Conservation (phyloP, 192 early-diverging fungal species). For the Coemansia sp. region DNA sequence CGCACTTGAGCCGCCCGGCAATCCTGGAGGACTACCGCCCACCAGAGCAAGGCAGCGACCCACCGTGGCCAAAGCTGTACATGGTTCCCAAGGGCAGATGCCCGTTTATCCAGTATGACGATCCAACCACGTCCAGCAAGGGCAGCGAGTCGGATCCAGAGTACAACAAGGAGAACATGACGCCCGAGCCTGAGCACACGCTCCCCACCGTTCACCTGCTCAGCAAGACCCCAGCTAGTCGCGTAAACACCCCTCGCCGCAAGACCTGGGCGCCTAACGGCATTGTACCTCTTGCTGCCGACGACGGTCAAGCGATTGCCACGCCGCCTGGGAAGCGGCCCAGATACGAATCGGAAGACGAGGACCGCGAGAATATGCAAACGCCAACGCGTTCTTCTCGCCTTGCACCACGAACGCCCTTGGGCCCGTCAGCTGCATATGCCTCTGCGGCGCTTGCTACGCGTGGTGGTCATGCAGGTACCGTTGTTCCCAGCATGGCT, state of each 20-base stretch:
- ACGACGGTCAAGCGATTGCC: neutral
- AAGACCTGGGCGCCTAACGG: conserved; percentile 20
- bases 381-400: conserved; percentile 45
- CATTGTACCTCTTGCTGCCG: conserved; percentile 1
- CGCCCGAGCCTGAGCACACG: conserved; percentile 46
- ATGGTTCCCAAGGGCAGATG: conserved; percentile 56
- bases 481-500: conserved; percentile 2
- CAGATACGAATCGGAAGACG: neutral
- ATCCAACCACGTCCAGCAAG: conserved; percentile 55
- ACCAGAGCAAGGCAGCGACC: conserved; percentile 42
- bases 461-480: too few relatives aligned
- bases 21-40: conserved; percentile 51
- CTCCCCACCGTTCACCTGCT: conserved; percentile 30
- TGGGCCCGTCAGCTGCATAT: neutral
- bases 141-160: conserved; percentile 46
- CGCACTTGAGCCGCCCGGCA: conserved; percentile 48
- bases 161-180: conserved; percentile 51
- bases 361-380: conserved; percentile 9
- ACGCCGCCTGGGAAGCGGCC: neutral
- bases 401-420: neutral
- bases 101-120: conserved; percentile 58
- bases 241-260: conserved; percentile 28
- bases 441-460: neutral
- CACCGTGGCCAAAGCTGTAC: conserved; percentile 57
- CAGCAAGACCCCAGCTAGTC: conserved; percentile 50